Conservation (phyloP, 768 basidiomycete genomes). For the Mycena galopus region DNA sequence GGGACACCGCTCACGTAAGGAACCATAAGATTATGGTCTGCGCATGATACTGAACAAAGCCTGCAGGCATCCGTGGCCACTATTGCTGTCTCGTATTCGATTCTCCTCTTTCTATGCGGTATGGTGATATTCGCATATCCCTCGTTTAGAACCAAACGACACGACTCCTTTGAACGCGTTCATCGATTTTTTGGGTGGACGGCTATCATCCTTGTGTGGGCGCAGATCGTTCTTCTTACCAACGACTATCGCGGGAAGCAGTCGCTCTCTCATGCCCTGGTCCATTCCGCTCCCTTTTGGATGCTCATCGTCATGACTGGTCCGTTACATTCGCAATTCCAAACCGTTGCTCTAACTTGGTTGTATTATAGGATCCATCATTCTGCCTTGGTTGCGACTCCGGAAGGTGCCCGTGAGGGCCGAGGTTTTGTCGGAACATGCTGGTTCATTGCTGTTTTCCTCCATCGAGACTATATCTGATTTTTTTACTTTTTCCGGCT, state of each 20-base stretch:
- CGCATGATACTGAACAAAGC: constrained; percentile 39
- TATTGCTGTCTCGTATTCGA: constrained; percentile 65
- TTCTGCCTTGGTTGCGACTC: constrained; percentile 71
- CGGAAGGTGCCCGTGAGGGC: constrained; percentile 67
- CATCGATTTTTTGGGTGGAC: constrained; percentile 73
- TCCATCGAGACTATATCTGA: background rate
- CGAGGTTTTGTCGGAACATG: constrained; percentile 68
- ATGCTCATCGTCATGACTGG: constrained; percentile 65
- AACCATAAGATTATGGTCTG: too few relatives aligned
- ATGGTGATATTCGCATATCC: constrained; percentile 69
- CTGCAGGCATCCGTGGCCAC: constrained; percentile 62
- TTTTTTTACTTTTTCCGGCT: background rate
- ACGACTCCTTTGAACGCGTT: constrained; percentile 66
- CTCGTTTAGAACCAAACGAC: constrained; percentile 57
- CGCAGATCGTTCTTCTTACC: constrained; percentile 65
- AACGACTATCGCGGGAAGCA: constrained; percentile 61
- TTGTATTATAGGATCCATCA: constrained; percentile 62
- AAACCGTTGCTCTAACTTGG: background rate
- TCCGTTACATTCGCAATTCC: constrained; percentile 35
- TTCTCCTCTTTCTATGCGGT: constrained; percentile 59
- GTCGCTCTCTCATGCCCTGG: constrained; percentile 58
- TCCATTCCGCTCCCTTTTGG: constrained; percentile 66
- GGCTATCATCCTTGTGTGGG: constrained; percentile 65
- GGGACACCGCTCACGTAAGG: constrained; percentile 35
- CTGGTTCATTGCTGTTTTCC: constrained; percentile 33